Evolutionary conservation across 2,329 filamentous ascomycete species (phyloP).

Genomic region (Boeremia exigua): DNA sequence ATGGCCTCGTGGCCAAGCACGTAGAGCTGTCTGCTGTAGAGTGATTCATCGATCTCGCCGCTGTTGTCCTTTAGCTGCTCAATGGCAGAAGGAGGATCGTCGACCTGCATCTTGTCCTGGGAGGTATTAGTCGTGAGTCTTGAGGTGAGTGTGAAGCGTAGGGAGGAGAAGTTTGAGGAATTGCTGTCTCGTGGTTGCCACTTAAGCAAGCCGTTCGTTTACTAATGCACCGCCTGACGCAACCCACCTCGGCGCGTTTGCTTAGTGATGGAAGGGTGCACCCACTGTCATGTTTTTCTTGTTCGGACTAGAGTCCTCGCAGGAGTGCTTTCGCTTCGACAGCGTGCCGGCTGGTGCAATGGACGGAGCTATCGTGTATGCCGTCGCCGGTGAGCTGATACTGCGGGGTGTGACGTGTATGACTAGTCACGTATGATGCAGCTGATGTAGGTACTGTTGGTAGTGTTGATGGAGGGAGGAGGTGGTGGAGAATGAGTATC

Average conservation of each 20-base stretch:
- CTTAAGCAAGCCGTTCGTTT: conserved; percentile 21
- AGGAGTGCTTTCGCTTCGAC: conserved; percentile 50
- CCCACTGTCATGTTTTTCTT: conserved; percentile 52
- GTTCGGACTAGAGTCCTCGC: conserved; percentile 47
- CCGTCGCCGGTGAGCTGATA: conserved; percentile 21
- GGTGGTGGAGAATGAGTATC: not conserved
- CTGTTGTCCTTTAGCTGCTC: conserved; percentile 64
- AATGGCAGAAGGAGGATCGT: conserved; percentile 62
- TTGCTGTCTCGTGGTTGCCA: conserved; percentile 7
- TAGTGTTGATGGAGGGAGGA: not conserved
- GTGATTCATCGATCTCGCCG: conserved; percentile 70
- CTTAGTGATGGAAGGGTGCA: conserved; percentile 15
- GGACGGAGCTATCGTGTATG: conserved; percentile 32
- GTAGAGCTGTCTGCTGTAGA: conserved; percentile 73
- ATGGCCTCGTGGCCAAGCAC: conserved; percentile 83
- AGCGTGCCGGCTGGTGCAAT: conserved; percentile 47
- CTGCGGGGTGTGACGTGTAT: conserved; percentile 23
- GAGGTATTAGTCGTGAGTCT: conserved; percentile 18
- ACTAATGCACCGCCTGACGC: conserved; percentile 36
- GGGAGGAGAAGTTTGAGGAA: not conserved
- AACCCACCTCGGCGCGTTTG: conserved; percentile 12
- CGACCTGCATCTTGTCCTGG: conserved; percentile 68
- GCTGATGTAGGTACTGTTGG: not conserved
- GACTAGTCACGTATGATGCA: conserved; percentile 7
- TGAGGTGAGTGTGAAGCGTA: not conserved